Base-by-base conservation (phyloP, 2,329 filamentous ascomycete genomes). In the Hortaea werneckii region DNA sequence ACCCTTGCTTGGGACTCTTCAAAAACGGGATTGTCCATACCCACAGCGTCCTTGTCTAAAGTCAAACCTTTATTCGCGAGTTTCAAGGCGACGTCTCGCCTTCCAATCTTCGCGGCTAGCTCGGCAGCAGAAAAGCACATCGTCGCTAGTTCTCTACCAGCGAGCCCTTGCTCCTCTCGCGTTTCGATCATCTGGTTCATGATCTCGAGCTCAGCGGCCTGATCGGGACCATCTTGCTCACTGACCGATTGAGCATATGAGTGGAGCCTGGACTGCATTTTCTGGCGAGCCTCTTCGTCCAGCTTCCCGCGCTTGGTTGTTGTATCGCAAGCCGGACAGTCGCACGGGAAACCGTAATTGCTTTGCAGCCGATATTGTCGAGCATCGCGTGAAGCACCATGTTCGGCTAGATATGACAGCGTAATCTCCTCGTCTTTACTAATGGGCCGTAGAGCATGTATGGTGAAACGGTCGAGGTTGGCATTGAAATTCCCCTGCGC, bases 361-460 rank as follows among this genome's bases (percentile, higher is more conserved):
- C 47, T 30, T 12, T 41, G 40, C 41, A 57, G 34, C 6, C 48
- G 48, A 12, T 43, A 40, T 39, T 50, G 49, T 5, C 54, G 51
- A 27, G 38, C 37, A 11, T 50, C 43, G 28, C 45, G 50, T n/a
- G 50, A 38, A 3, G 52, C 53, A n/a, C 51, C 53, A 29, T 47
- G 45, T 34, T 66, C 54, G 10, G 39, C 30, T 4, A 54, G 38
- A 47, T 67, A 68, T 41, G 46, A 55, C 50, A 68, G 60, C 8
- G 61, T 66, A 45, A 67, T 65, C 46, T 68, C 64, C 45, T 66
- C 59, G n/a, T 59, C 63, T 38, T 61, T 50, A 2, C 50, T 40
- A 13, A 68, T 67, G 11, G 64, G 53, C 51, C 55, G 57, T 43
- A 63, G 34, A 42, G 65, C 60, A 53, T 67, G 59, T 1, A 67